Percentiles rank a stretch among this genome's conserved stretches.
Evolutionary conservation across 176 grass and related monocot genomes (phyloP).

Genomic region (Chrysopogon serrulatus): DNA sequence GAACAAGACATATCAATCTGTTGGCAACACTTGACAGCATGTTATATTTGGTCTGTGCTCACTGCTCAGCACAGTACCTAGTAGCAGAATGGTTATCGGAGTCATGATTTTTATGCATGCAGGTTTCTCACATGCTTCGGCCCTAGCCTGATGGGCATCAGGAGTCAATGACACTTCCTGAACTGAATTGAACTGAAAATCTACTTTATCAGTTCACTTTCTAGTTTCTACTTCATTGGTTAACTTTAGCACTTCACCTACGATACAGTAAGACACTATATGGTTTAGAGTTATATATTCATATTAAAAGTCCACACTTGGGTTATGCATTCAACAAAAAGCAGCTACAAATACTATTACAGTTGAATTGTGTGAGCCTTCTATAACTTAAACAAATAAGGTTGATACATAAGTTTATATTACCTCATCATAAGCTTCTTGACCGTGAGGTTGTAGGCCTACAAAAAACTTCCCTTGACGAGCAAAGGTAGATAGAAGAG

Average conservation of each 20-base stretch:
- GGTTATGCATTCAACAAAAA: neutral
- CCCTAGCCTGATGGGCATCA: neutral
- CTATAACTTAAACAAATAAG: conserved; percentile 13
- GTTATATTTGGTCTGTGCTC: neutral
- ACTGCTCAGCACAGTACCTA: neutral
- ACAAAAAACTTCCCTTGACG: conserved; percentile 82
- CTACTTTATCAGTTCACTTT: neutral
- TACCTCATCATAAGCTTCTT: conserved; percentile 86
- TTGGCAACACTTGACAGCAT: neutral
- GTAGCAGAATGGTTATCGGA: neutral
- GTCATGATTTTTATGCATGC: neutral
- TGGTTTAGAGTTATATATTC: neutral
- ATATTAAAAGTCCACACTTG: neutral
- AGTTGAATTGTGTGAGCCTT: neutral
- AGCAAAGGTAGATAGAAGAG: conserved; percentile 87
- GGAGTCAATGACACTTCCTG: neutral
- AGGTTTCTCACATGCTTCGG: neutral
- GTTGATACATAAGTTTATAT: neutral
- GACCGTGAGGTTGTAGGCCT: conserved; percentile 58
- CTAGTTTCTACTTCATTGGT: neutral
- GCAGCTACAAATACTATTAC: neutral
- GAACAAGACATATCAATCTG: conserved; percentile 10
- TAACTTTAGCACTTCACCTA: neutral
- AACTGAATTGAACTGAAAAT: conserved; percentile 10
- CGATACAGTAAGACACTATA: neutral